A percentile compares a stretch with the other conserved stretches of the same genome.
phyloP scores from a whole-genome alignment of 78 protist genomes.

The Tieghemostelium lacteum region DNA sequence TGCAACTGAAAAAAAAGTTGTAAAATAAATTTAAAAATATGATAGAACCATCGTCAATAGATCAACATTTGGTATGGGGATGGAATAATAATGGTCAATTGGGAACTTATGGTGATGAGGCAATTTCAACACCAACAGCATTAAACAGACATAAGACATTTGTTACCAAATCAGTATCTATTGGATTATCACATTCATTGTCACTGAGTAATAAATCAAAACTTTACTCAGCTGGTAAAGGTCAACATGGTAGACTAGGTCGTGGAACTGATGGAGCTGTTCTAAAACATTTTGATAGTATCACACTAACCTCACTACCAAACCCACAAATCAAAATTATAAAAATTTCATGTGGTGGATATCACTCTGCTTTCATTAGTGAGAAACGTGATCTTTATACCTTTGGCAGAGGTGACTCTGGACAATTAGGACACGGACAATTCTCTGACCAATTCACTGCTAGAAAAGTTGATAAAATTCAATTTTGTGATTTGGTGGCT shows the following conservation, averaged over 20 bases:
- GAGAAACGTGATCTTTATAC: conserved; percentile 38
- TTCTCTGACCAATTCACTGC: conserved; percentile 3
- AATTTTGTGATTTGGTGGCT: conserved; percentile 18
- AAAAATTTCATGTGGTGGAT: conserved; percentile 27
- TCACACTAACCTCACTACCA: neutral
- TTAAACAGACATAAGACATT: neutral
- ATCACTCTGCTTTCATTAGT: conserved; percentile 52
- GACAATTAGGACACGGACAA: conserved; percentile 51
- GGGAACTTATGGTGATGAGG: neutral
- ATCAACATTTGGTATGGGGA: conserved; percentile 65
- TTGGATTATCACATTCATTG: conserved; percentile 57
- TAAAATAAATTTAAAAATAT: no score
- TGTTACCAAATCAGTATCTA: neutral
- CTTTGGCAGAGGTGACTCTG: conserved; percentile 67
- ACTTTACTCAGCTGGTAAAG: conserved; percentile 33
- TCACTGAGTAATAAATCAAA: neutral
- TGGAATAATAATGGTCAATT: conserved; percentile 47
- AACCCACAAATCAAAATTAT: neutral
- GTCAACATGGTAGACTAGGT: conserved; percentile 46
- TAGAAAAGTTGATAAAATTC: neutral
- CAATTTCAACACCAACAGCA: neutral
- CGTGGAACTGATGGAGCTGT: neutral
- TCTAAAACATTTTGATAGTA: neutral
- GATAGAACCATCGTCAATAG: no score
- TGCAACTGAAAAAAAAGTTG: no score